Evolutionary conservation across 345 rosid genomes (phyloP).

Genomic region (Combretum micranthum): DNA sequence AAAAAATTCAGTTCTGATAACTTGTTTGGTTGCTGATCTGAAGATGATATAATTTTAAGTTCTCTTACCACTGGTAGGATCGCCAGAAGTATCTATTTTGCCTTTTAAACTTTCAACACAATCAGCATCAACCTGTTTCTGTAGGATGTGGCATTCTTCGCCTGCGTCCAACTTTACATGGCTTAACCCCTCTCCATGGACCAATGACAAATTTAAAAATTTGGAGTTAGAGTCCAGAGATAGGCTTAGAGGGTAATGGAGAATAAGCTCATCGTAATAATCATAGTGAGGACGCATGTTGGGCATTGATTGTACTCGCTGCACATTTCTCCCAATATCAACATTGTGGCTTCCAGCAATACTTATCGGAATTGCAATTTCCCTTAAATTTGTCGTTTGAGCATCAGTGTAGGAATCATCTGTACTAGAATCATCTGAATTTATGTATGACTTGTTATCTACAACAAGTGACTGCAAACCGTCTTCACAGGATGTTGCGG

Average conservation of each 20-base stretch:
- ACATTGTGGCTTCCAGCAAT: constrained; percentile 24
- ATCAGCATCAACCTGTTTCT: constrained; percentile 17
- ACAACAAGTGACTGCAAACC: constrained; percentile 6
- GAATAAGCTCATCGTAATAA: constrained; percentile 15
- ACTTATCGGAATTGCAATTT: constrained; percentile 33
- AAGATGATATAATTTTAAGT: background rate
- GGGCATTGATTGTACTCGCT: constrained; percentile 54
- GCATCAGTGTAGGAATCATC: constrained; percentile 15
- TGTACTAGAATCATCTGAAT: constrained; percentile 11
- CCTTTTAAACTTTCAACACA: constrained; percentile 26
- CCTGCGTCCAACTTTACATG: constrained; percentile 22
- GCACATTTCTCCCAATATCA: constrained; percentile 21
- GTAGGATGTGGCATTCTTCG: constrained; percentile 16
- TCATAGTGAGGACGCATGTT: constrained; percentile 26
- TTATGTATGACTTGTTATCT: constrained; percentile 17
- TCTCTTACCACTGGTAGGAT: constrained; percentile 56
- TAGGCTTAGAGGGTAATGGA: constrained; percentile 39
- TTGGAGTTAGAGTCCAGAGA: constrained; percentile 47
- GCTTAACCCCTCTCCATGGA: constrained; percentile 22
- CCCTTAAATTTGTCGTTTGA: constrained; percentile 26
- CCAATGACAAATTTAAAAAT: constrained; percentile 27
- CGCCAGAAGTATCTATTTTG: constrained; percentile 25
- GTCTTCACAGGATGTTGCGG: constrained; percentile 11
- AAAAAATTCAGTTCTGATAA: background rate
- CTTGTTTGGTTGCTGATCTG: constrained; percentile 1